Percentiles rank a stretch among this genome's conserved stretches.
phyloP scores from a whole-genome alignment of 2,329 filamentous ascomycete genomes.

The Nemania serpens region DNA sequence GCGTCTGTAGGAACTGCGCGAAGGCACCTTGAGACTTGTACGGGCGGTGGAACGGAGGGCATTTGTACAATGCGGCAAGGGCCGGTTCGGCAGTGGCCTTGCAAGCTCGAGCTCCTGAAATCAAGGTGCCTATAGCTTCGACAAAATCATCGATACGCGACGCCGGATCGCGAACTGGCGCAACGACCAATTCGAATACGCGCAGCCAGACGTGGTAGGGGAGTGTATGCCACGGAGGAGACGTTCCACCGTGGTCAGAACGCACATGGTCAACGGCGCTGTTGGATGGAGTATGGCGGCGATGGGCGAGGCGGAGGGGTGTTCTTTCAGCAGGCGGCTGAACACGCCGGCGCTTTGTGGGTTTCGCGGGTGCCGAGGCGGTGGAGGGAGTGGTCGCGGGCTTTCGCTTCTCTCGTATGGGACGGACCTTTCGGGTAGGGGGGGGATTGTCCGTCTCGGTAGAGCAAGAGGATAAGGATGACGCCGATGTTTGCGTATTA shows the following conservation, averaged over 20 bases:
- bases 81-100: slow-evolving; percentile 72
- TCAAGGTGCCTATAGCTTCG: slow-evolving; percentile 53
- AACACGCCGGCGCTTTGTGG: slow-evolving; percentile 21
- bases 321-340: background rate
- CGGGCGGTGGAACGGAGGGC: slow-evolving; percentile 62
- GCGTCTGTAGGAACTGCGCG: slow-evolving; percentile 56
- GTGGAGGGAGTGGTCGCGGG: background rate
- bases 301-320: background rate
- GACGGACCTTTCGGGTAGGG: slow-evolving; percentile 9
- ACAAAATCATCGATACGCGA: slow-evolving; percentile 49
- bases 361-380: background rate
- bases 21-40: slow-evolving; percentile 45
- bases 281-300: background rate
- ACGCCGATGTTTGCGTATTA: slow-evolving; percentile 16
- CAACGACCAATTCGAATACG: slow-evolving; percentile 71
- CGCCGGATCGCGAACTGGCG: slow-evolving; percentile 54
- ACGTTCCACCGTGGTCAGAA: slow-evolving; percentile 48
- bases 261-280: slow-evolving; percentile 3
- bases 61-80: slow-evolving; percentile 71
- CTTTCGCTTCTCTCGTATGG: slow-evolving; percentile 20
- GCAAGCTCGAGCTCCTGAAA: slow-evolving; percentile 66
- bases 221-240: slow-evolving; percentile 54
- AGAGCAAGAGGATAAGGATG: slow-evolving; percentile 1
- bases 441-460: slow-evolving; percentile 22
- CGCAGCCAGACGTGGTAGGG: slow-evolving; percentile 71